Percentiles rank a stretch among this genome's conserved stretches.
Evolutionary conservation across 2,329 filamentous ascomycete genomes (phyloP).

Genomic region (Aspergillus fischeri): DNA sequence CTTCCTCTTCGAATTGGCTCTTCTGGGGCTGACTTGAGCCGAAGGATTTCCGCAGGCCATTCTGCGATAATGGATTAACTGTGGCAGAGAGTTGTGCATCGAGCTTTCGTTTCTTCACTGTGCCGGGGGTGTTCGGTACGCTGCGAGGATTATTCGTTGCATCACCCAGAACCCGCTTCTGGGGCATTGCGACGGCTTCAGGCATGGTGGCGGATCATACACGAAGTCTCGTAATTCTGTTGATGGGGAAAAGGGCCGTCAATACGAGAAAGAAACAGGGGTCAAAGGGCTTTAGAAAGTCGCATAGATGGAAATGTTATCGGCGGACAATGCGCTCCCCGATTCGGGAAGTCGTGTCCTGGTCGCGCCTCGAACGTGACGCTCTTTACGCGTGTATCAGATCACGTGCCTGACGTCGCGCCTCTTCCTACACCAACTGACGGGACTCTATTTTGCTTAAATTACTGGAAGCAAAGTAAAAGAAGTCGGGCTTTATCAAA

Average conservation of each 20-base stretch:
- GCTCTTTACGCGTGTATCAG: conserved; percentile 20
- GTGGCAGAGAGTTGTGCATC: conserved; percentile 52
- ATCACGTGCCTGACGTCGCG: not conserved
- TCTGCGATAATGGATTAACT: conserved; percentile 59
- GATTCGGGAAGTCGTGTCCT: conserved; percentile 14
- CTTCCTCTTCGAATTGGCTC: conserved; percentile 88
- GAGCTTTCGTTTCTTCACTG: conserved; percentile 79
- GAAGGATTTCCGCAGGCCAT: conserved; percentile 50
- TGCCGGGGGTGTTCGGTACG: conserved; percentile 49
- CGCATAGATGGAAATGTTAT: not conserved
- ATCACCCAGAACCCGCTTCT: conserved; percentile 71
- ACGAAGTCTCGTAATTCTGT: not conserved
- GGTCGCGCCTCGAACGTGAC: conserved; percentile 23
- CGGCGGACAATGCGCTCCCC: conserved; percentile 9
- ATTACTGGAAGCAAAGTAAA: no score
- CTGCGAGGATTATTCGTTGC: conserved; percentile 62
- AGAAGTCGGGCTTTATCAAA: no score
- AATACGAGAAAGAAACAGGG: not conserved
- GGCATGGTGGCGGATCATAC: conserved; percentile 31
- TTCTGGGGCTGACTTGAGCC: conserved; percentile 69
- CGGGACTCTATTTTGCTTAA: no score
- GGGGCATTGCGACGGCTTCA: conserved; percentile 46
- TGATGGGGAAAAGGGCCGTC: not conserved
- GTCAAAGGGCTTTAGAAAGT: not conserved
- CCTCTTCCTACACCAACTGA: no score